Evolutionary conservation across 441 rosid genomes (phyloP), one percentile per base, ranked within the genome.

Genomic region (California macrophylla): DNA sequence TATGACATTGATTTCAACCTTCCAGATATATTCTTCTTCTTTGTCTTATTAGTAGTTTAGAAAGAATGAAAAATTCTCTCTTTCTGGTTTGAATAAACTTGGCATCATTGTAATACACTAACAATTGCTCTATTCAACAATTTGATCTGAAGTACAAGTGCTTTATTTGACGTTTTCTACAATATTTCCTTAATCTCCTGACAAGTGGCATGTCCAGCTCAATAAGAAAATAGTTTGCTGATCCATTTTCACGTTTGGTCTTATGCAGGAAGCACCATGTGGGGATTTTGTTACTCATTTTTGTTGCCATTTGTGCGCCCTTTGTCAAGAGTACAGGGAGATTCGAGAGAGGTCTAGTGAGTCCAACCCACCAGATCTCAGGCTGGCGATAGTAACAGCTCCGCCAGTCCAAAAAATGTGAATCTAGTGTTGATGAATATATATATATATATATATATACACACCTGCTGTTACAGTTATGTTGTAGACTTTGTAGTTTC

Each of bases 311-410:
- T 83, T 87, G 70, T 91, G 97, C 64, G 96, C 97, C 54, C 81
- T 84, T 75, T 89, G 97, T 82, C 98, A 93, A 82, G 98, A 91
- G 75, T 91, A 86, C 56, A 80, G 96, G 76, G 95, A 93, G 85
- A 86, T 85, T 58, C 74, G 87, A 24, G 93, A 84, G 71, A 86
- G 86, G 74, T 73, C 82, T 6, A 77, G 75, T 3, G 81, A 78
- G 42, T 26, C 78, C 26, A 45, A 70, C 36, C 65, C 80, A 3
- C 67, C 78, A 1, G 85, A 86, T 72, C 76, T 76, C 21, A 79
- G 66, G 23, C 45, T 82, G 84, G 81, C 85, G 13, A 82, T 82
- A n/a, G 90, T 91, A 21, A 71, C 82, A 0, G 90, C 92, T 67
- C 93, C 98, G 0, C 66, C 77, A 6, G 69, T 78, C 63, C 97